Evolutionary conservation across 2,329 filamentous ascomycete species (phyloP).

Genomic region (Gnomoniopsis smithogilvyi): DNA sequence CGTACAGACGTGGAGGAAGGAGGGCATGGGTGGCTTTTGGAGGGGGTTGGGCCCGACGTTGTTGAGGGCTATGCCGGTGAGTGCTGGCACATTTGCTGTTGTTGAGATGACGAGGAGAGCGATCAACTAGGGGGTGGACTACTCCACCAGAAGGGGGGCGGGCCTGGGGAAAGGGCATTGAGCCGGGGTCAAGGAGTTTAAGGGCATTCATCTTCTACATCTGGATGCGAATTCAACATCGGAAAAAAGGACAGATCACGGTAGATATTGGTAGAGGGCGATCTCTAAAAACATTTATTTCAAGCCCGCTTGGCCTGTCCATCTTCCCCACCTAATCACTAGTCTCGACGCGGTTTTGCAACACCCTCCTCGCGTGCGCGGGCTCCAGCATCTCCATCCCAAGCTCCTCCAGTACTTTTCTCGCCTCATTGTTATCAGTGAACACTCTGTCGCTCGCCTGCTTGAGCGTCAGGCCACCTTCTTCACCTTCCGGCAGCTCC

Average conservation of each 20-base stretch:
- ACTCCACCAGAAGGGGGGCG: neutral
- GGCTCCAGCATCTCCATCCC: slow-evolving; percentile 59
- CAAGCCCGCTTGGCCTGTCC: neutral
- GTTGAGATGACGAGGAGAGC: slow-evolving; percentile 65
- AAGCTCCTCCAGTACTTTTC: slow-evolving; percentile 59
- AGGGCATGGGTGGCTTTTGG: slow-evolving; percentile 87
- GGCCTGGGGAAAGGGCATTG: neutral
- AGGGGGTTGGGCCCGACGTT: slow-evolving; percentile 89
- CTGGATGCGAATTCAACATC: neutral
- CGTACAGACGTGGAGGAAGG: slow-evolving; percentile 70
- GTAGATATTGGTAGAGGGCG: neutral
- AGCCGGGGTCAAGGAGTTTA: neutral
- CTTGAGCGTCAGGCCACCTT: slow-evolving; percentile 42
- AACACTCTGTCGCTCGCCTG: slow-evolving; percentile 54
- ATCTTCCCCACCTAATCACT: slow-evolving; percentile 33
- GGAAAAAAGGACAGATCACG: neutral
- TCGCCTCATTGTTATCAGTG: slow-evolving; percentile 54
- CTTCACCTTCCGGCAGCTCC: slow-evolving; percentile 31
- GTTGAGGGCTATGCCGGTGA: slow-evolving; percentile 93
- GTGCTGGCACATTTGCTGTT: slow-evolving; percentile 94
- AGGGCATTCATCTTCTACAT: neutral
- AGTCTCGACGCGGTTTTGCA: slow-evolving; percentile 66
- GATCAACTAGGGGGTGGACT: slow-evolving; percentile 38
- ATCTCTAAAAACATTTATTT: neutral
- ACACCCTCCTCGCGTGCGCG: slow-evolving; percentile 61